These are phyloP conservation scores for Ammopiptanthus mongolicus DNA, from an alignment of 306 rosid genomes.

Conservation along the genomic window DNA sequence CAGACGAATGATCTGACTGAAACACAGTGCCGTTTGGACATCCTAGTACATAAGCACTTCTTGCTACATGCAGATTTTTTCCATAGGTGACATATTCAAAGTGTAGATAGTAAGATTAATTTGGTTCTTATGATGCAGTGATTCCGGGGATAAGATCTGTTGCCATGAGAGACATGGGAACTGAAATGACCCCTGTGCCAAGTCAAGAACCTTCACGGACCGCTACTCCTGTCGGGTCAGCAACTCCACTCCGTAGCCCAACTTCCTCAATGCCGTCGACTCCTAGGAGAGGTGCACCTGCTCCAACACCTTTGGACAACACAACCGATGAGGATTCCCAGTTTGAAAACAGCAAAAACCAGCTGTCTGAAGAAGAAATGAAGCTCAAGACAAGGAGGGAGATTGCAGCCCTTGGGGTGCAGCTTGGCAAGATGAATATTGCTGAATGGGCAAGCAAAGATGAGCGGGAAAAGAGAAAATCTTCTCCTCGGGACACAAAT, in stretches of 20 bases:
- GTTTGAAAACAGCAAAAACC: conserved; percentile 31
- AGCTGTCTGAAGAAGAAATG: conserved; percentile 78
- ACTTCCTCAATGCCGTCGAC: conserved; percentile 79
- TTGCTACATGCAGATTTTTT: not conserved
- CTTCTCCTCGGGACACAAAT: conserved; percentile 23
- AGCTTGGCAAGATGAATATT: conserved; percentile 87
- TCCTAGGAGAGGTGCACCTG: conserved; percentile 69
- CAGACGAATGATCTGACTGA: not conserved
- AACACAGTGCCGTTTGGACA: not conserved
- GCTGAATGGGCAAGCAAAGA: conserved; percentile 96
- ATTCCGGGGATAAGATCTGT: conserved; percentile 73
- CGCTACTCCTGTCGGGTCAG: conserved; percentile 79
- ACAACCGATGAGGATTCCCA: conserved; percentile 29
- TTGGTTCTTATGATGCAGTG: conserved; percentile 46
- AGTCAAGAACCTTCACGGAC: conserved; percentile 95
- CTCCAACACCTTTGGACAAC: conserved; percentile 59
- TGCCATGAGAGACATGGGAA: conserved; percentile 99
- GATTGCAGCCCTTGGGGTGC: conserved; percentile 85
- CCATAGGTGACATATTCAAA: not conserved
- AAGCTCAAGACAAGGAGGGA: conserved; percentile 85
- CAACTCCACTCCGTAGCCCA: conserved; percentile 80
- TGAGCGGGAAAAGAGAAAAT: conserved; percentile 46
- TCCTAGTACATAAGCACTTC: not conserved
- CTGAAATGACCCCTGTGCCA: conserved; percentile 92
- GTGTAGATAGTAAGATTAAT: not conserved